A percentile compares a stretch with the other conserved stretches of the same genome.
These are phyloP conservation scores for Capsicum chinense DNA, from an alignment of 257 asterid species.

Conservation along the genomic window DNA sequence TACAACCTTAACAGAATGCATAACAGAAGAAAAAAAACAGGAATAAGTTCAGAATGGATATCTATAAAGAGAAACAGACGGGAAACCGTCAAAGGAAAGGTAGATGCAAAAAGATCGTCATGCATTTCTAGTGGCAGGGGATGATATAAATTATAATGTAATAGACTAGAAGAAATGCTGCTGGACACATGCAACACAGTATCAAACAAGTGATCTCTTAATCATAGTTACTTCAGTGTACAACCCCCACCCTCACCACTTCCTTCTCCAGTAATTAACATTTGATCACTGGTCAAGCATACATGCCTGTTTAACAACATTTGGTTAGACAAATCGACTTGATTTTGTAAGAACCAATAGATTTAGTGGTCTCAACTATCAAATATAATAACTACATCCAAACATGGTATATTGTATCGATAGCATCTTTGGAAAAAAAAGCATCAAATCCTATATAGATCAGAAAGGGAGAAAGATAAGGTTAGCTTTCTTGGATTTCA, in stretches of 20 bases:
- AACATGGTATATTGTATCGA: not conserved
- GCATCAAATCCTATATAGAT: not conserved
- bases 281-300: not conserved
- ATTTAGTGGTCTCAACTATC: slow-evolving; percentile 13
- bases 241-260: not conserved
- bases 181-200: not conserved
- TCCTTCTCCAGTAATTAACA: not conserved
- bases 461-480: slow-evolving; percentile 8
- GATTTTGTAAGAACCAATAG: not conserved
- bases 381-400: not conserved
- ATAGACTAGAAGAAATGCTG: not conserved
- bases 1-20: not conserved
- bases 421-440: not conserved
- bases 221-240: not conserved
- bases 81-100: not conserved
- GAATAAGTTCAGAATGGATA: not conserved
- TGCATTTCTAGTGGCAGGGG: not conserved
- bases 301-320: not conserved
- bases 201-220: not conserved
- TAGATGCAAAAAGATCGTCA: slow-evolving; percentile 11
- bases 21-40: not conserved
- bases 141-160: not conserved
- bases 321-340: not conserved
- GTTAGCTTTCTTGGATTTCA: not conserved
- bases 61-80: not conserved